phyloP scores from a whole-genome alignment of 805 yeast genomes.

The Lipomyces spencermartinsiae region DNA sequence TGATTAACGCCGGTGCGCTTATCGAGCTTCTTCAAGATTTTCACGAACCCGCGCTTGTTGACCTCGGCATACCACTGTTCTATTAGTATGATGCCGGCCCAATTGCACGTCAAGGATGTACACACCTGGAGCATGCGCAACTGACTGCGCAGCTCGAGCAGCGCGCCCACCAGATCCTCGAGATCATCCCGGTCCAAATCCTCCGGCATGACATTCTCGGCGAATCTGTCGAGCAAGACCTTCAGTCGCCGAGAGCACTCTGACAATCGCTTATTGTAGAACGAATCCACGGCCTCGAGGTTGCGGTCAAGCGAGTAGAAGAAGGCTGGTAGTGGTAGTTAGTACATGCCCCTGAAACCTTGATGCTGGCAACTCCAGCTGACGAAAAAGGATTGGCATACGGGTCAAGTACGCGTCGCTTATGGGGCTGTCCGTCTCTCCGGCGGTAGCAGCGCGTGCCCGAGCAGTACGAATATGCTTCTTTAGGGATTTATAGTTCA shows the following conservation, averaged over 20 bases:
- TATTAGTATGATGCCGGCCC: background rate
- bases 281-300: slow-evolving; percentile 79
- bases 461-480: slow-evolving; percentile 71
- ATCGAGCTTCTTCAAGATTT: slow-evolving; percentile 88
- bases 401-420: slow-evolving; percentile 37
- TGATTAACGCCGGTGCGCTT: slow-evolving; percentile 73
- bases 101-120: background rate
- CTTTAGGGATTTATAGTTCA: slow-evolving; percentile 86
- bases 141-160: slow-evolving; percentile 76
- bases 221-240: slow-evolving; percentile 47
- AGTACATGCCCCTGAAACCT: slow-evolving; percentile 46
- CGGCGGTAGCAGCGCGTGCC: slow-evolving; percentile 24
- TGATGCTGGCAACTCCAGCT: background rate
- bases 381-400: slow-evolving; percentile 10
- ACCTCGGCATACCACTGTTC: slow-evolving; percentile 84
- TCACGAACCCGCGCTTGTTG: slow-evolving; percentile 86
- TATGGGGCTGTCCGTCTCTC: slow-evolving; percentile 31
- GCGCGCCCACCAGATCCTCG: slow-evolving; percentile 67
- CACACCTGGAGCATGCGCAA: slow-evolving; percentile 71
- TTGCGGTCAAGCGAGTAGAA: slow-evolving; percentile 80
- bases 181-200: slow-evolving; percentile 58
- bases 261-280: slow-evolving; percentile 71
- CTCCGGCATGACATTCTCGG: slow-evolving; percentile 42
- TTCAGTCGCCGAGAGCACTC: slow-evolving; percentile 77
- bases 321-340: slow-evolving; percentile 58